Percentiles rank a stretch among this genome's conserved stretches.
Evolutionary conservation across 2,329 filamentous ascomycete genomes (phyloP).

Genomic region (Ampelomyces quisqualis): DNA sequence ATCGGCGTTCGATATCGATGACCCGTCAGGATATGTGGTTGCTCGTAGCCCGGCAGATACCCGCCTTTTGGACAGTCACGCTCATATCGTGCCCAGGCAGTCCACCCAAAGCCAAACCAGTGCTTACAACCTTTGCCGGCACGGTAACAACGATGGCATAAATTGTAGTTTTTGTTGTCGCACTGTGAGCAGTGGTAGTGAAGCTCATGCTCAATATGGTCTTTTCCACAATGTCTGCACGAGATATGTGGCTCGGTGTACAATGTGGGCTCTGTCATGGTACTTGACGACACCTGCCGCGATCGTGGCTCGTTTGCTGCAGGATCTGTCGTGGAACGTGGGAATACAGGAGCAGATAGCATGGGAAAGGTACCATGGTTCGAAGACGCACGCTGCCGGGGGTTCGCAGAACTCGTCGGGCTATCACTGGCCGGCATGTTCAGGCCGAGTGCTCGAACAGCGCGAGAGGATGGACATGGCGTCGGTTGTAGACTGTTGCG

Average conservation of each 20-base stretch:
- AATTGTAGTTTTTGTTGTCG: conserved; percentile 68
- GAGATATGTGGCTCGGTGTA: conserved; percentile 71
- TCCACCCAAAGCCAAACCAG: conserved; percentile 84
- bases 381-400: conserved; percentile 21
- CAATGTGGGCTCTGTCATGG: conserved; percentile 35
- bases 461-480: conserved; percentile 31
- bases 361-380: conserved; percentile 33
- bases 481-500: conserved; percentile 30
- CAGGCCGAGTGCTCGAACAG: conserved; percentile 33
- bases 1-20: conserved; percentile 46
- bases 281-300: conserved; percentile 17
- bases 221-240: conserved; percentile 69
- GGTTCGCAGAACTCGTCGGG: conserved; percentile 25
- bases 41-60: conserved; percentile 46
- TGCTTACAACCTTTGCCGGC: conserved; percentile 73
- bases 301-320: conserved; percentile 18
- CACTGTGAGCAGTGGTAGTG: conserved; percentile 82
- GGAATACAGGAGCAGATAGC: conserved; percentile 22
- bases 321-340: conserved; percentile 37
- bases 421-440: conserved; percentile 27
- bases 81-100: conserved; percentile 67
- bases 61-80: conserved; percentile 46
- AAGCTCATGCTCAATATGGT: conserved; percentile 78
- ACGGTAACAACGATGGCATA: conserved; percentile 82
- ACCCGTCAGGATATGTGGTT: conserved; percentile 56